Base-by-base conservation (phyloP, 768 basidiomycete genomes). In the Russula sp. region DNA sequence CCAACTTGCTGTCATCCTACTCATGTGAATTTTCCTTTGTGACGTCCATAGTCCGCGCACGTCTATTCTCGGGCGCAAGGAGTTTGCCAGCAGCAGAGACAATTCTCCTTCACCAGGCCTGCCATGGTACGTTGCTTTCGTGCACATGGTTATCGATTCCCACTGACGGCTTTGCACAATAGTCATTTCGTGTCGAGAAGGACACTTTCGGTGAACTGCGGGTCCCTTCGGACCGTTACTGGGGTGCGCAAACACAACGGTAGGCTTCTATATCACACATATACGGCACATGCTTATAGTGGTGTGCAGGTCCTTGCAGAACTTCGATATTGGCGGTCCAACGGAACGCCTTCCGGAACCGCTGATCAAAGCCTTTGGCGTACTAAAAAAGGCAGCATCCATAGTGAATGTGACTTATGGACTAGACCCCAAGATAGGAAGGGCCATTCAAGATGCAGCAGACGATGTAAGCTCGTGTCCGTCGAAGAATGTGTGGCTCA, bases 161-260 rank as follows among this genome's bases (percentile, higher is more conserved):
- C 55, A 42, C 22, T 36, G 16, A 32, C 16, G 40, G 42, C 6
- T 26, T 30, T 16, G 14, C 20, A 36, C 34, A 40, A 5, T 59
- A 81, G 80, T 75, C 80, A 32, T 79, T 83, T 75, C 89, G 95
- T 63, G 78, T 81, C 26, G 96, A 99, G 77, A 87, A 80, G 69
- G 97, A 98, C 75, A 98, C 97, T 3, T 98, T 99, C 74, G 97
- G 97, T 38, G 92, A 94, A 65, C 84, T 99, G 46, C 83, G 90
- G 69, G 97, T 99, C 28, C 89, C 90, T 28, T 83, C 83, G 18
- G 87, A 90, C 64, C 84, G 88, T 63, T 98, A 98, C 77, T 99
- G 95, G 94, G 97, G 97, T 64, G 95, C 95, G 20, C 97, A 98
- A 77, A 99, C 97, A 16, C 96, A 98, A 73, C 83, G 97, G 91